Percentiles rank a stretch among this genome's conserved stretches.
Conservation (phyloP, 2,329 filamentous ascomycete genomes). For the Alternaria incomplexa region DNA sequence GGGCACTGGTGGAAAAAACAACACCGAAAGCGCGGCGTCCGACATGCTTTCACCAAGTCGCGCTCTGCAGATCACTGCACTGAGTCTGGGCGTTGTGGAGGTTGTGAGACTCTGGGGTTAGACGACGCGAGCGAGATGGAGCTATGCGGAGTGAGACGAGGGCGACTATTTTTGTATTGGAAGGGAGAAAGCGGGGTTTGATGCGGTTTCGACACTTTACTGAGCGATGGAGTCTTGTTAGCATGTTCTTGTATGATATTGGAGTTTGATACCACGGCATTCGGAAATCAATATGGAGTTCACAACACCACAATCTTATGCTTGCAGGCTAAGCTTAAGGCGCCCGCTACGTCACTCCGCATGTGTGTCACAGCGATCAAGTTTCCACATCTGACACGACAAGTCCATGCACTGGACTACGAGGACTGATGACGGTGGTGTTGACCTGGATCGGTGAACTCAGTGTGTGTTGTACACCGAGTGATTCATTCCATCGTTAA, state of each 20-base stretch:
- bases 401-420: background rate
- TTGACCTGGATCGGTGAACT: background rate
- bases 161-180: background rate
- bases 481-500: no score
- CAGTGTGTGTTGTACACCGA: background rate
- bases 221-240: background rate
- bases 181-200: background rate
- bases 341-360: background rate
- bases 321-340: background rate
- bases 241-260: background rate
- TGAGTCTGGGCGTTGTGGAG: conserved; percentile 36
- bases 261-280: background rate
- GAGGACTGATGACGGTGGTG: background rate
- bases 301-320: background rate
- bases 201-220: background rate
- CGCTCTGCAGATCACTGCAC: conserved; percentile 29
- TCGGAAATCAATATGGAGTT: background rate
- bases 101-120: conserved; percentile 30
- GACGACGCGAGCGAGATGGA: background rate
- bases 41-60: conserved; percentile 25
- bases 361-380: background rate
- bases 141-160: background rate
- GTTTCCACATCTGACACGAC: background rate
- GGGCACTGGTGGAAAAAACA: conserved; percentile 5
- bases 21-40: conserved; percentile 27